Percentiles rank a stretch among this genome's conserved stretches.
Conservation (phyloP, 2,329 filamentous ascomycete genomes). For the Teratosphaeria zuluensis region DNA sequence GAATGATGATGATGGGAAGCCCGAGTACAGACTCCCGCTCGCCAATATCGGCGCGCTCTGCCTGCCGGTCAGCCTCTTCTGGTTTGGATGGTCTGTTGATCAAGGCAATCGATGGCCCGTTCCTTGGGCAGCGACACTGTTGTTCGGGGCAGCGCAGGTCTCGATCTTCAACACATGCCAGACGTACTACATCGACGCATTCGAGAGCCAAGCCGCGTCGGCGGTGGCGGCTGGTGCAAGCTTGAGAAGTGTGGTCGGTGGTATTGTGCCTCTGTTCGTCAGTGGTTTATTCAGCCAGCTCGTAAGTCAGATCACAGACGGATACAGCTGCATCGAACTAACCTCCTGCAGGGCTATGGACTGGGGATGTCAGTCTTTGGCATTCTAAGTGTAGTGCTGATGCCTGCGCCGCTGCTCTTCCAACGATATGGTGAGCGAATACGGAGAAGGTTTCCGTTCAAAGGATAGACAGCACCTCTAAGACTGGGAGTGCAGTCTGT, state of each 20-base stretch:
- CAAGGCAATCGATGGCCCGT: conserved; percentile 31
- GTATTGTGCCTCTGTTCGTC: conserved; percentile 35
- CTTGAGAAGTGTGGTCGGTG: conserved; percentile 36
- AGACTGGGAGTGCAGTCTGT: too few species aligned
- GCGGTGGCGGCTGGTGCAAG: conserved; percentile 40
- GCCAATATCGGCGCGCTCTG: conserved; percentile 35
- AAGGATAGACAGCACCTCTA: conserved; percentile 4
- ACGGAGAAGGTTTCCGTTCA: conserved; percentile 32
- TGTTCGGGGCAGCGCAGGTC: conserved; percentile 43
- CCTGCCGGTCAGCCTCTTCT: conserved; percentile 35
- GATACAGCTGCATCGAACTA: neutral
- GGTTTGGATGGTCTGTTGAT: conserved; percentile 35
- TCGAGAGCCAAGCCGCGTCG: conserved; percentile 39
- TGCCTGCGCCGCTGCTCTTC: conserved; percentile 41
- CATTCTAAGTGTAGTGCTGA: conserved; percentile 34
- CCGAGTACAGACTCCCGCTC: conserved; percentile 35
- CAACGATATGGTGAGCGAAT: conserved; percentile 37
- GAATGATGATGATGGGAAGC: conserved; percentile 30
- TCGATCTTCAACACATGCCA: conserved; percentile 44
- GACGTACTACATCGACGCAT: conserved; percentile 45
- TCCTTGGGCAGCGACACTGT: conserved; percentile 31
- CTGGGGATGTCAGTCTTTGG: conserved; percentile 40
- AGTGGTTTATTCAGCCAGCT: neutral
- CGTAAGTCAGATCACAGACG: conserved; percentile 18
- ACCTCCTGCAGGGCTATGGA: conserved; percentile 28